A percentile compares a stretch with the other conserved stretches of the same genome.
Conservation (phyloP, 1,284 basidiomycete species). For the Amylostereum areolatum region DNA sequence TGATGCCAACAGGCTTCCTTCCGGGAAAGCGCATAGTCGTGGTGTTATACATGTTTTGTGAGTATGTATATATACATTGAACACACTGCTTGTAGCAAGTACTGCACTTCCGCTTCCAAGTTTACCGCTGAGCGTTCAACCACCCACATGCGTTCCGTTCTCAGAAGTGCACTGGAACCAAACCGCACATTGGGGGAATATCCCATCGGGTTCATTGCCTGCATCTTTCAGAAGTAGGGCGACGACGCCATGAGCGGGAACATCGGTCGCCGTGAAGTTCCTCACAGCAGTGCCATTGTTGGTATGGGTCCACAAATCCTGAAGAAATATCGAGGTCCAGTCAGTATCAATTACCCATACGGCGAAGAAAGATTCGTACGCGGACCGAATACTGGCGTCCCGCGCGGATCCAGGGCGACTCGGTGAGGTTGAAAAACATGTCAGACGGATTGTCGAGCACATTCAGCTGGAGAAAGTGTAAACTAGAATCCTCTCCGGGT, state of each 20-base stretch:
- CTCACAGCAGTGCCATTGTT: conserved; percentile 61
- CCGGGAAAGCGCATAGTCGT: too few relatives aligned
- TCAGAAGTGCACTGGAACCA: conserved; percentile 17
- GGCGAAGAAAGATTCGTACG: conserved; percentile 28
- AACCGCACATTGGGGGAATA: conserved; percentile 19
- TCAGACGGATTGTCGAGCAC: conserved; percentile 44
- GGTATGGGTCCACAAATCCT: conserved; percentile 68
- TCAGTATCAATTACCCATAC: background rate
- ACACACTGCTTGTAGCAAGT: too few relatives aligned
- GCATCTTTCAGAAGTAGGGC: conserved; percentile 60
- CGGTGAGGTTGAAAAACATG: conserved; percentile 59
- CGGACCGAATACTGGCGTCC: conserved; percentile 57
- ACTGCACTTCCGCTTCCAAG: too few relatives aligned
- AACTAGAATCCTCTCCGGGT: background rate
- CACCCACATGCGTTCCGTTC: conserved; percentile 18
- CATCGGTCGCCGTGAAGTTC: conserved; percentile 49
- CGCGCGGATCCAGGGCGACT: conserved; percentile 65
- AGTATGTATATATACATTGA: too few relatives aligned
- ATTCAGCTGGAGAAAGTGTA: conserved; percentile 24
- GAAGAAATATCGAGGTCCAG: background rate
- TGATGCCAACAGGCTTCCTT: too few relatives aligned
- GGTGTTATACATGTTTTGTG: too few relatives aligned
- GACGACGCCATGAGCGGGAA: conserved; percentile 66
- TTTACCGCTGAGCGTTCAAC: conserved; percentile 3
- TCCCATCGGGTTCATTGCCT: conserved; percentile 55